Evolutionary conservation across 441 rosid species (phyloP), one percentile per base, ranked within the genome.

Genomic region (Pelargonium fulgidum): DNA sequence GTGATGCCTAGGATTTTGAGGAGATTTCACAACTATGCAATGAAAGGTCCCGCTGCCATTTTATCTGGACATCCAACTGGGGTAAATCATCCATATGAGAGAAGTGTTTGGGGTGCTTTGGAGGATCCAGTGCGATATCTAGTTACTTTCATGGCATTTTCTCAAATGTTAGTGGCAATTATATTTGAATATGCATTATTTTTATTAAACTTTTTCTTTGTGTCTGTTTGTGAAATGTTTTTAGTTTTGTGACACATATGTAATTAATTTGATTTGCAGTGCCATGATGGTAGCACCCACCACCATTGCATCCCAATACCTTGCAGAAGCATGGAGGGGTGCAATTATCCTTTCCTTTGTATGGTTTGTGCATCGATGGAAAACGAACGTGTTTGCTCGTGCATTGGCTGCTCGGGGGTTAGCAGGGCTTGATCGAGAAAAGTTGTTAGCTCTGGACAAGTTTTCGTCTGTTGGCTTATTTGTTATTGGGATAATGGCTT

Each of bases 301-400:
- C 66, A 85, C 93, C 1, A 47, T 88, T 69, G 88, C 97, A 65
- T 70, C 91, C 13, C 91, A 87, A 62, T 91, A 91, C 70, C 26
- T 89, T 68, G 72, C 82, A 63, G 91, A 85, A 24, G 82, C 82
- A 47, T 81, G 89, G 87, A 86, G 85, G 76, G 97, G 96, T 72
- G 97, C 91, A n/a, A 77, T 81, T 71, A 82, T 89, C 63, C 83
- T 93, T 70, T 88, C 97, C 11, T 78, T 88, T 70, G 84, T 93
- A 20, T 93, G 98, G 97, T 91, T 93, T 85, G 75, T 91, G 72
- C 77, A 86, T 69, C 88, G 95, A 19, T 91, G 96, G 97, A 93
- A 93, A 74, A 82, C 89, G 45, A 93, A 87, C 70, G 82, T 83
- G 66, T 76, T 91, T 73, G 74, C 84, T 65, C 85, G 87, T 77